Evolutionary conservation across 495 filamentous ascomycete genomes (phyloP), one percentile per base, ranked within the genome.

Genomic region (Cryomyces minteri): DNA sequence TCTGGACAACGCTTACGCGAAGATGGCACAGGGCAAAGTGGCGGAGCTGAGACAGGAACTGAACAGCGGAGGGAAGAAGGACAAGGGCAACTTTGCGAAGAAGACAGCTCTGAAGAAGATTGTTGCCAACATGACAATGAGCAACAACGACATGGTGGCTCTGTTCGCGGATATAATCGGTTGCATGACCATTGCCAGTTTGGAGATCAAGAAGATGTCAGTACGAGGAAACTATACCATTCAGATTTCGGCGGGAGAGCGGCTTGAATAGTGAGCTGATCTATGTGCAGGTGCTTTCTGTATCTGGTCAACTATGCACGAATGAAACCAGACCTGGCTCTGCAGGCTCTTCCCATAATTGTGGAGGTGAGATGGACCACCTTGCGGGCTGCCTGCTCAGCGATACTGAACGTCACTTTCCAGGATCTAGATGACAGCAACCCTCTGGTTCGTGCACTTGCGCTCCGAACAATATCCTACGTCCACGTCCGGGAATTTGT

Each of bases 131-230:
- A 96, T 99, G 90, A 96, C 90, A 45, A 96, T 96, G 90, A 94
- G 86, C 73, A 99, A 96, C 62, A 99, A 99, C 55, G 90, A 99
- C 62, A 99, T 99, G 90, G 81, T 95, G 43, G 85, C 82, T 25
- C 66, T 99, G 48, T 99, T 99, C 53, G 87, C 92, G 28, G 90
- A 99, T 61, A 79, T 99, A 34, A 79, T 96, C 53, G 77, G 67
- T 43, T 94, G 87, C 67, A 99, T 99, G 90, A 76, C 80, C 47
- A 81, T 96, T 45, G 80, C 80, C 39, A 88, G 80, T 52, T 66
- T 96, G 59, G 90, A 99, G 68, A 95, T 99, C 65, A 99, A 99
- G 74, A 99, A 99, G 71, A 99, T 99, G 90, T 94, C 68, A 50
- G 81, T 47, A 12, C 2, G 18, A 2, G 18, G 18, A 25, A 25